phyloP scores from a whole-genome alignment of 2,329 filamentous ascomycete species.

The Xylaria sp. region DNA sequence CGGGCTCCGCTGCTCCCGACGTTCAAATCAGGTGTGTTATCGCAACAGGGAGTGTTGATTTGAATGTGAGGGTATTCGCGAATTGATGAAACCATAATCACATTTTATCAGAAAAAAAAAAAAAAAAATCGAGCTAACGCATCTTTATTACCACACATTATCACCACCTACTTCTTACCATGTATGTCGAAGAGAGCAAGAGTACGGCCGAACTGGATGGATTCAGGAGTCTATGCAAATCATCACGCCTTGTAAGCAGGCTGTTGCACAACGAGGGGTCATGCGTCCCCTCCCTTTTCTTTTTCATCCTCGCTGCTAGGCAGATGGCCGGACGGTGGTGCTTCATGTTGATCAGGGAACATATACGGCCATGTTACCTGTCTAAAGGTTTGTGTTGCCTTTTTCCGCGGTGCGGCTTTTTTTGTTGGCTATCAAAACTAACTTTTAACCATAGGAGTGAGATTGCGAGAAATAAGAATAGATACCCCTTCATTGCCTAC shows the following conservation, averaged over 20 bases:
- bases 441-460: slow-evolving; percentile 25
- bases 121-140: not conserved
- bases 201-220: not conserved
- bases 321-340: slow-evolving; percentile 7
- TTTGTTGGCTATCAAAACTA: slow-evolving; percentile 16
- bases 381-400: slow-evolving; percentile 32
- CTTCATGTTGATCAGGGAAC: slow-evolving; percentile 20
- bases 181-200: slow-evolving; percentile 8
- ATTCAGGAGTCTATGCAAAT: not conserved
- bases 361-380: slow-evolving; percentile 30
- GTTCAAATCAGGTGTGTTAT: slow-evolving; percentile 84
- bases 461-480: slow-evolving; percentile 30
- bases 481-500: slow-evolving; percentile 32
- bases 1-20: slow-evolving; percentile 57
- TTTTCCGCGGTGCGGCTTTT: slow-evolving; percentile 16
- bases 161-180: not conserved
- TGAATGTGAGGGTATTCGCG: slow-evolving; percentile 82
- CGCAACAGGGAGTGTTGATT: slow-evolving; percentile 86
- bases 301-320: not conserved
- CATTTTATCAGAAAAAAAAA: not conserved
- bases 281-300: not conserved
- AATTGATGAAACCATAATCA: slow-evolving; percentile 50
- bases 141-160: slow-evolving; percentile 1
- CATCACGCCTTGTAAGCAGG: slow-evolving; percentile 1
- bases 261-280: not conserved